Base-by-base conservation (phyloP, 1,139 yeast species). In the Hanseniaspora gamundiae region DNA sequence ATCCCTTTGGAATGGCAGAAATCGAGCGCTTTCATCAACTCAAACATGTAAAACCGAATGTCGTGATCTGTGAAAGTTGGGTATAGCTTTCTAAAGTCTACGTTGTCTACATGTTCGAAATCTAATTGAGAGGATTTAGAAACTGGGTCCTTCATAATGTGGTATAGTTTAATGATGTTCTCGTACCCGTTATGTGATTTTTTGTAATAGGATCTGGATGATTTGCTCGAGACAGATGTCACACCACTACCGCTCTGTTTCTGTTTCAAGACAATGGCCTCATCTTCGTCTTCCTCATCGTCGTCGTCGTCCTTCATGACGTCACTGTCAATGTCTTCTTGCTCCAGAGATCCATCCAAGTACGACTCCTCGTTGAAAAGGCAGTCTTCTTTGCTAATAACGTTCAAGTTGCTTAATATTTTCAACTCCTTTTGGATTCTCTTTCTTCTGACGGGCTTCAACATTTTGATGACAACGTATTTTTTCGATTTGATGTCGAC, bases 1-100 rank as follows among this genome's bases (percentile, higher is more conserved):
- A 93, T 88, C 36, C 98, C 99, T 86, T 85, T 86, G 6, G 95
- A 85, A 65, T 93, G 99, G 41, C 93, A 83, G 62, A 76, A 93
- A 64, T 93, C 96, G 50, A 93, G 71, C 0, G 98, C 98, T 55
- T 76, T 80, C 54, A 93, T 71, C 50, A 93, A 71, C 66, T 91
- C 95, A 53, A 73, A 79, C 76, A 91, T 87, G 66, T 93, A 93
- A 66, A 67, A 88, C 51, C 94, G 76, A 54, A 91, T 81, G 60
- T 93, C 98, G 49, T 67, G 66, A 57, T 81, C 87, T 26, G 83
- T 71, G 58, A 93, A 82, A 51, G 85, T 84, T n/a, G 97, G 94
- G 62, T 91, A 91, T 49, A 93, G 70, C 16, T 84, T 75, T 55
- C 98, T 74, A 66, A 88, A 91, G 62, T 93, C 98, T 42, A 84